These are phyloP conservation scores for Ophiocordyceps camponoti-rufipedis DNA, from an alignment of 2,329 filamentous ascomycete species.

Conservation along the genomic window DNA sequence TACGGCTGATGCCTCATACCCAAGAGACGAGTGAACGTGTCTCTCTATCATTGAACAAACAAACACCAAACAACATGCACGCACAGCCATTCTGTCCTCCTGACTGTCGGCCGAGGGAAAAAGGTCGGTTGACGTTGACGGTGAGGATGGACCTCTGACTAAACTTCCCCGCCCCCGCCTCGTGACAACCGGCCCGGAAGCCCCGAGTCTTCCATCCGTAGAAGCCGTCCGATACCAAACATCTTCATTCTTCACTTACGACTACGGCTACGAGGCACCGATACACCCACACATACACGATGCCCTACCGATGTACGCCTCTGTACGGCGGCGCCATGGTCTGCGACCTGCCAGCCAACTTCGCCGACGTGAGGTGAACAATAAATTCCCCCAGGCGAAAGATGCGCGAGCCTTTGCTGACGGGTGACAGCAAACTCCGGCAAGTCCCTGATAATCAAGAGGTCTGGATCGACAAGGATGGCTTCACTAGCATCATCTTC, in stretches of 20 bases:
- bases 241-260: not conserved
- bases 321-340: constrained; percentile 59
- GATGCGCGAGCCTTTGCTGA: no score
- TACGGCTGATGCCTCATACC: no score
- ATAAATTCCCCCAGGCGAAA: not conserved
- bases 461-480: constrained; percentile 69
- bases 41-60: no score
- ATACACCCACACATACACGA: constrained; percentile 7
- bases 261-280: not conserved
- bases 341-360: constrained; percentile 47
- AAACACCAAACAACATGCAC: no score
- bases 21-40: no score
- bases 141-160: no score
- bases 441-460: constrained; percentile 80
- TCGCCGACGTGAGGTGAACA: constrained; percentile 53
- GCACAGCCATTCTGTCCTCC: no score
- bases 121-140: no score
- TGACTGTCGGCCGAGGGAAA: no score
- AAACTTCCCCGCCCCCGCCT: not conserved
- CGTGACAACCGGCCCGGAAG: not conserved
- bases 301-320: constrained; percentile 38
- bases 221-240: no score
- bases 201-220: not conserved
- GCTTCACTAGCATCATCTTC: constrained; percentile 74
- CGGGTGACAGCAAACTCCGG: constrained; percentile 39